Evolutionary conservation across 768 basidiomycete genomes (phyloP), one percentile per base, ranked within the genome.

Genomic region (Coprinopsis strossmayeri): DNA sequence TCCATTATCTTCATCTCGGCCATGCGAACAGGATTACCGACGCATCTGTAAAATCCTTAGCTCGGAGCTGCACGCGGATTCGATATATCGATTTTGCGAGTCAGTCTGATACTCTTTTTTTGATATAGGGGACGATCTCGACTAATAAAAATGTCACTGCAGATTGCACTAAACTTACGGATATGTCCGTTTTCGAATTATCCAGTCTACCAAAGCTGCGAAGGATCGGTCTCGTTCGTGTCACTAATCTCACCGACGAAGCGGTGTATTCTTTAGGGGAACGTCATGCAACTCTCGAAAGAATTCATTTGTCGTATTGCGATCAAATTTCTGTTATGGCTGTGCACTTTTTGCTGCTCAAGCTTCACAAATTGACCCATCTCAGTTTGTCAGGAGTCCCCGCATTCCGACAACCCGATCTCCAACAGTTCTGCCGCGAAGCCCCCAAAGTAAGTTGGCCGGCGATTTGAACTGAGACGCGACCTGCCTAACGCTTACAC

Each of bases 61-160:
- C 92, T 10, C 74, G 90, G 35, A 76, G 80, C 28, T 99, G 96
- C 66, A 92, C 89, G 1, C 76, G 95, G 25, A 65, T 99, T 55
- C 75, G 96, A 57, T 99, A 98, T 62, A 83, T 99, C 55, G 96
- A 99, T 65, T 84, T 99, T 53, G 96, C 96, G 3, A 93, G 93
- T 94, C 51, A 60, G 89, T 78, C 21, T 11, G 10, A 28, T 20
- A 43, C 41, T 28, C 41, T 50, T 15, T 20, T 45, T 34, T 43
- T 39, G 23, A 37, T n/a, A 15, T 35, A 51, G 13, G 5, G 35
- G 18, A 38, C 18, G 30, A 34, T n/a, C 18, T 18, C 45, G 25
- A 42, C 43, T 48, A 45, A 53, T 26, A 51, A 34, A 24, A 10
- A 24, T 48, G 18, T 35, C 20, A 11, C 49, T 42, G 45, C 61